A percentile compares a stretch with the other conserved stretches of the same genome.
Evolutionary conservation across 1,284 basidiomycete genomes (phyloP).

Genomic region (Taiwanofungus camphoratus): DNA sequence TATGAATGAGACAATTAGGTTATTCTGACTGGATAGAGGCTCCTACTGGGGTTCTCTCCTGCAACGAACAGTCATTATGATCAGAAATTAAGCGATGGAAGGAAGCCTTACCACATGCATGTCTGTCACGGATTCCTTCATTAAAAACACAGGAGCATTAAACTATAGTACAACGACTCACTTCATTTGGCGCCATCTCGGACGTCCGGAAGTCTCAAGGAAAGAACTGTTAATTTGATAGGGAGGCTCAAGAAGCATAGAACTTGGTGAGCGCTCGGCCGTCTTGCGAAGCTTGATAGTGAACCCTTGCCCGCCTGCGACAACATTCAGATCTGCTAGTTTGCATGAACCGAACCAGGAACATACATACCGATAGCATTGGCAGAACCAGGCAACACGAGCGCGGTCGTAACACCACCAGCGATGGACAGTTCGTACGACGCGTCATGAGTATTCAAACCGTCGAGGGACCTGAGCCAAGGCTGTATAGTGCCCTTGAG

Average conservation of each 20-base stretch:
- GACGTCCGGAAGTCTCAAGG: slow-evolving; percentile 21
- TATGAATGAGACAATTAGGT: background rate
- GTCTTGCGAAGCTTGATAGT: slow-evolving; percentile 47
- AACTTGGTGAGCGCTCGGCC: slow-evolving; percentile 36
- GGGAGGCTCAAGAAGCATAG: slow-evolving; percentile 44
- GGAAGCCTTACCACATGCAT: slow-evolving; percentile 30
- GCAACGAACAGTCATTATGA: background rate
- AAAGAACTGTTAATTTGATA: slow-evolving; percentile 31
- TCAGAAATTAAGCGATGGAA: background rate
- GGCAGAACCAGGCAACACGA: slow-evolving; percentile 56
- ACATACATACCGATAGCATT: slow-evolving; percentile 43
- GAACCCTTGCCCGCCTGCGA: slow-evolving; percentile 40
- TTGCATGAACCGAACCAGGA: background rate
- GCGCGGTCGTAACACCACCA: slow-evolving; percentile 63
- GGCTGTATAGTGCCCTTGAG: slow-evolving; percentile 38
- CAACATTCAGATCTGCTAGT: too few relatives aligned
- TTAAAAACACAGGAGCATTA: background rate
- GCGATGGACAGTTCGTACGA: slow-evolving; percentile 42
- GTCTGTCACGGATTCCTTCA: slow-evolving; percentile 19
- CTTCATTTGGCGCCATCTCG: slow-evolving; percentile 44
- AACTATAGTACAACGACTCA: slow-evolving; percentile 9
- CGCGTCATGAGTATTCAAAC: slow-evolving; percentile 41
- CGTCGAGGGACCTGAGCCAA: slow-evolving; percentile 47
- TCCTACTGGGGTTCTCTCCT: slow-evolving; percentile 32
- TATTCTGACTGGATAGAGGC: background rate